Conservation (phyloP, 768 basidiomycete species). For the Pholiota molesta region DNA sequence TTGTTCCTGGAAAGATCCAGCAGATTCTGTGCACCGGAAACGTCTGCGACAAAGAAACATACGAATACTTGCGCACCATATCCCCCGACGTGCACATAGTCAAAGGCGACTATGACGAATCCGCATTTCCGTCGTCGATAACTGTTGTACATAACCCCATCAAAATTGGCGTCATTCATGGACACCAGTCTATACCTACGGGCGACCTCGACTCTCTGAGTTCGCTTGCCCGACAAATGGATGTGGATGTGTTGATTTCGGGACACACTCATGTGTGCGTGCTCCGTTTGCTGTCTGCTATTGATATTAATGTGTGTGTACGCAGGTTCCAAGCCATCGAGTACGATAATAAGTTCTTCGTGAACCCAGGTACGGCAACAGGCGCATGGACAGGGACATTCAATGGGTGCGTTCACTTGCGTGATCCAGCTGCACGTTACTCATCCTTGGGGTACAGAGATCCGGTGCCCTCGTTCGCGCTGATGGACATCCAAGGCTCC, state of each 20-base stretch:
- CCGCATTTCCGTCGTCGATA: slow-evolving; percentile 77
- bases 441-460: slow-evolving; percentile 51
- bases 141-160: slow-evolving; percentile 85
- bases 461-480: slow-evolving; percentile 90
- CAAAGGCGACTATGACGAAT: slow-evolving; percentile 93
- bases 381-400: slow-evolving; percentile 89
- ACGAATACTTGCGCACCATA: slow-evolving; percentile 94
- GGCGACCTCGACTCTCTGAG: slow-evolving; percentile 92
- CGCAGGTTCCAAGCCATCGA: slow-evolving; percentile 92
- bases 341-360: slow-evolving; percentile 89
- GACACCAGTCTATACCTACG: slow-evolving; percentile 90
- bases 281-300: not conserved
- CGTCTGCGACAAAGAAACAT: slow-evolving; percentile 96
- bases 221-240: slow-evolving; percentile 91
- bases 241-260: slow-evolving; percentile 92
- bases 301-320: not conserved
- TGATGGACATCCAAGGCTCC: slow-evolving; percentile 97
- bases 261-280: slow-evolving; percentile 94
- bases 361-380: slow-evolving; percentile 94
- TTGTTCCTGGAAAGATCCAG: slow-evolving; percentile 95
- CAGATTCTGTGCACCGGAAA: slow-evolving; percentile 98
- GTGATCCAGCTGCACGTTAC: not conserved
- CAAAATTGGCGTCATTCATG: slow-evolving; percentile 90
- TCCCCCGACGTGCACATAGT: slow-evolving; percentile 92
- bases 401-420: slow-evolving; percentile 52